Percentiles rank a stretch among this genome's conserved stretches.
Conservation (phyloP, 2,329 filamentous ascomycete genomes). For the Microsporum audouinii region DNA sequence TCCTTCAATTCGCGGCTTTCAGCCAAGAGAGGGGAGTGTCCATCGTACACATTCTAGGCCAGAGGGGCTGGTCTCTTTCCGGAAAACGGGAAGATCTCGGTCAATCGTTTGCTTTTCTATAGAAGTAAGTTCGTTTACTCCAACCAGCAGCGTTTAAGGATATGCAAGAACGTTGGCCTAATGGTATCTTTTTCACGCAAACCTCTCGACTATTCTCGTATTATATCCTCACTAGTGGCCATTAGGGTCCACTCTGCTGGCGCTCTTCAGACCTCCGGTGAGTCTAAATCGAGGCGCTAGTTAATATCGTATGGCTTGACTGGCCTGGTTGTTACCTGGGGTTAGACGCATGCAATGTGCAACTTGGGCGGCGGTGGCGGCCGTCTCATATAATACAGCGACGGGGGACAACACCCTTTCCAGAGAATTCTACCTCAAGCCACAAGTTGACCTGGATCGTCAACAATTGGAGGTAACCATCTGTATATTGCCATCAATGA, state of each 20-base stretch:
- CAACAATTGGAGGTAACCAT: background rate
- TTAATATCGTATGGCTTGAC: background rate
- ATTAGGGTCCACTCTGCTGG: background rate
- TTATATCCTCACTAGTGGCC: background rate
- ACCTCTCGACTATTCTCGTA: background rate
- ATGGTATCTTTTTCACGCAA: background rate
- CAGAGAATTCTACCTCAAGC: background rate
- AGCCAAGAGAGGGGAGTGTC: background rate
- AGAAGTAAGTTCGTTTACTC: background rate
- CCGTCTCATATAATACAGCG: background rate
- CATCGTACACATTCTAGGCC: background rate
- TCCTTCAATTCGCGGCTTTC: background rate
- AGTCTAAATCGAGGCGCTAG: background rate
- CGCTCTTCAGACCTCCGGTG: background rate
- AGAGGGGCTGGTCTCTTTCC: background rate
- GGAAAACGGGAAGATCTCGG: background rate
- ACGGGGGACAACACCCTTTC: background rate
- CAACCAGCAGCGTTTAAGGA: background rate
- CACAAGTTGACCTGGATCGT: background rate
- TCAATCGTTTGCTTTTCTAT: background rate
- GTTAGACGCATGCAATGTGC: background rate
- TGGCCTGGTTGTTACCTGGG: background rate
- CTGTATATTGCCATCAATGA: no score
- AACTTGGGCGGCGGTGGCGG: background rate
- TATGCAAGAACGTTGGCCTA: background rate